These are phyloP conservation scores for Geosmithia putterillii DNA, from an alignment of 2,329 filamentous ascomycete species.

Conservation along the genomic window DNA sequence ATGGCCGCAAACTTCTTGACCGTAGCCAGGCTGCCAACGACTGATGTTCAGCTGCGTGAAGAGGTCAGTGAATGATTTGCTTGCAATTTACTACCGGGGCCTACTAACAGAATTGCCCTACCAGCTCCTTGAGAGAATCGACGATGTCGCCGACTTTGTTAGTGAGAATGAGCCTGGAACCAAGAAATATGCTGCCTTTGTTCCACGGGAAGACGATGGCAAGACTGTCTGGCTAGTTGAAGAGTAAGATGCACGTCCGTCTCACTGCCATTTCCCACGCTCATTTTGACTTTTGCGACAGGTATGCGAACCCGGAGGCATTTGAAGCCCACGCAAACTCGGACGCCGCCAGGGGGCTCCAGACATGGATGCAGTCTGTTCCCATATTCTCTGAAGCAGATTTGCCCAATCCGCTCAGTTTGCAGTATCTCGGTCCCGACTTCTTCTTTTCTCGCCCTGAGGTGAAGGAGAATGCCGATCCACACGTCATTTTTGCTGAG, in stretches of 20 bases:
- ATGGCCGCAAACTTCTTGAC: not conserved
- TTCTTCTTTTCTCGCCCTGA: constrained; percentile 8
- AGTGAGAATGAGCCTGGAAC: constrained; percentile 8
- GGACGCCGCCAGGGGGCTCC: constrained; percentile 8
- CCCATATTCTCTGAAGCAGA: constrained; percentile 5
- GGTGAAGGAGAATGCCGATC: constrained; percentile 6
- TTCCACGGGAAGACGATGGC: constrained; percentile 12
- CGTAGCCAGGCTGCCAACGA: not conserved
- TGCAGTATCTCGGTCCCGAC: constrained; percentile 9
- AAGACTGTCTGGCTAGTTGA: constrained; percentile 13
- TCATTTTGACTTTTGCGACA: constrained; percentile 1
- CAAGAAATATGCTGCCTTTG: constrained; percentile 11
- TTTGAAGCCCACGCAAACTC: constrained; percentile 12
- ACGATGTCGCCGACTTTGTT: not conserved
- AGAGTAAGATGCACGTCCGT: constrained; percentile 7
- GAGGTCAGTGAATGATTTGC: not conserved
- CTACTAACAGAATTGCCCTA: not conserved
- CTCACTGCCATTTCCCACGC: not conserved
- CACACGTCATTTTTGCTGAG: constrained; percentile 12
- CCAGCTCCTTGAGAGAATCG: constrained; percentile 1
- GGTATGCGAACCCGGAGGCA: constrained; percentile 12
- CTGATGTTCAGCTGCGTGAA: not conserved
- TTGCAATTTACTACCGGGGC: not conserved
- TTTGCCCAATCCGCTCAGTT: constrained; percentile 5
- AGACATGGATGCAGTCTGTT: constrained; percentile 9